phyloP scores from a whole-genome alignment of 2,329 filamentous ascomycete species.

The Drechslerella stenobrocha region DNA sequence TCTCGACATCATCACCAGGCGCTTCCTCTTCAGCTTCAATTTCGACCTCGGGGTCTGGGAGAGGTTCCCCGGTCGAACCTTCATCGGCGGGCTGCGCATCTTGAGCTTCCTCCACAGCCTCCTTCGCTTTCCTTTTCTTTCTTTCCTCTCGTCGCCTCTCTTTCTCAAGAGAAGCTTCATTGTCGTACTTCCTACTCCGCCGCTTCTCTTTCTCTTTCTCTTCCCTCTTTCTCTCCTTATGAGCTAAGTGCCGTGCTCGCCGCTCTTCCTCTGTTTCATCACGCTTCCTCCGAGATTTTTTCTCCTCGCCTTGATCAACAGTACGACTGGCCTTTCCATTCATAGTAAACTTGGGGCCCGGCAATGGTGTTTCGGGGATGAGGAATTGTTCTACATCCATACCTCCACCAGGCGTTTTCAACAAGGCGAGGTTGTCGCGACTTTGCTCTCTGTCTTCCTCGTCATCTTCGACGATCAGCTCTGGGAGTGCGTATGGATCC shows the following conservation, averaged over 20 bases:
- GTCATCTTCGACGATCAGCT: slow-evolving; percentile 44
- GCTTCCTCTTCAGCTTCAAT: slow-evolving; percentile 14
- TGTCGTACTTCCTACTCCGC: slow-evolving; percentile 20
- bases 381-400: slow-evolving; percentile 43
- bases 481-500: slow-evolving; percentile 40
- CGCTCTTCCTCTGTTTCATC: slow-evolving; percentile 39
- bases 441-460: slow-evolving; percentile 22
- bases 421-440: slow-evolving; percentile 14
- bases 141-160: slow-evolving; percentile 35
- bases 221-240: slow-evolving; percentile 8
- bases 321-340: neutral
- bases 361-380: slow-evolving; percentile 38
- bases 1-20: slow-evolving; percentile 15
- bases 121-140: slow-evolving; percentile 17
- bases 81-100: slow-evolving; percentile 22
- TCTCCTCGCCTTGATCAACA: slow-evolving; percentile 34
- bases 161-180: slow-evolving; percentile 15
- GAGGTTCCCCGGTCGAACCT: neutral
- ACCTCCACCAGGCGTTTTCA: slow-evolving; percentile 41
- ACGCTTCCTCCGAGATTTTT: slow-evolving; percentile 39
- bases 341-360: slow-evolving; percentile 18
- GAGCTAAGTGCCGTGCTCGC: neutral
- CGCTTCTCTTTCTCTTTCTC: slow-evolving; percentile 35
- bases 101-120: slow-evolving; percentile 10
- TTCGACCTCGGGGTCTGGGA: slow-evolving; percentile 9